Evolutionary conservation across 768 basidiomycete genomes (phyloP), one percentile per base, ranked within the genome.

Genomic region (Kwoniella dendrophila): DNA sequence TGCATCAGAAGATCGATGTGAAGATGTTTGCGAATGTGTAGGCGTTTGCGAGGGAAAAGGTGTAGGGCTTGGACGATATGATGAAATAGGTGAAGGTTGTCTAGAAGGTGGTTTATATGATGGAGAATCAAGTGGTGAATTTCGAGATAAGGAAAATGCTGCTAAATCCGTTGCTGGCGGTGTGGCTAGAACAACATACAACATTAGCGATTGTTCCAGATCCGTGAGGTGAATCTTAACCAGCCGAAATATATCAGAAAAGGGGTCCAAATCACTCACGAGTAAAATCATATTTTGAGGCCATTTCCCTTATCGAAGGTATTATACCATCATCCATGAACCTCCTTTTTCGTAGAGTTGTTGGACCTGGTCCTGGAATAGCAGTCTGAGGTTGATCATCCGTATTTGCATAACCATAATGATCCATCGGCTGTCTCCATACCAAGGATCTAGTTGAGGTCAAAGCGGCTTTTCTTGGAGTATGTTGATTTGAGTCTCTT

Each of bases 221-320:
- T 10, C 2, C 27, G 55, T 14, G 38, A 27, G 41, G 43, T n/a
- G n/a, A n/a, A n/a, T n/a, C n/a, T n/a, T n/a, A n/a, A n/a, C n/a
- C n/a, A n/a, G n/a, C n/a, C n/a, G n/a, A 20, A 20, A 30, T 24
- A 50, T 50, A 30, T 50, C 49, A 26, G 49, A 26, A 12, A 30
- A 6, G 10, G n/a, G n/a, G n/a, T n/a, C n/a, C n/a, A n/a, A n/a
- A n/a, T 29, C 18, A 62, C 65, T 67, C 45, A 67, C 65, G 61
- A 18, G 56, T 58, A 10, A 34, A 67, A 29, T 67, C 61, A 18
- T 41, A 53, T 32, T 51, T 62, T 2, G 34, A 29, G 16, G 60
- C 36, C 4, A 67, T 48, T 4, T 59, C 63, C 10, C 33, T 38
- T 22, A 67, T 6, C 0, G 60, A 54, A 10, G 65, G 65, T 10